Percentiles rank a stretch among this genome's conserved stretches.
Evolutionary conservation across 2,329 filamentous ascomycete genomes (phyloP).

Genomic region (Beauveria varroae): DNA sequence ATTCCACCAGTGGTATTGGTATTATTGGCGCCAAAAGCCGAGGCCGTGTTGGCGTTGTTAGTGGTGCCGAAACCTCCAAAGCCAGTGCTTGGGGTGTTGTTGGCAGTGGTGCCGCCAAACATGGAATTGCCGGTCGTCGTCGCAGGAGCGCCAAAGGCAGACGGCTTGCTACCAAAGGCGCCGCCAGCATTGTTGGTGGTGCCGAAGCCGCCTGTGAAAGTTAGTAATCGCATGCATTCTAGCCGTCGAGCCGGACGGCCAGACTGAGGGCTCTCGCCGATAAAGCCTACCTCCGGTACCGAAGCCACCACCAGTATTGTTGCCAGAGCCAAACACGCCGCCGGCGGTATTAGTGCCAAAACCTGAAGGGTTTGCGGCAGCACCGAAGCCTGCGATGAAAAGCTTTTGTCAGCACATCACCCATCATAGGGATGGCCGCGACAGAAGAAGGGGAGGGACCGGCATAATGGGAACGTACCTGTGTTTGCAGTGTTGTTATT

Average conservation of each 20-base stretch:
- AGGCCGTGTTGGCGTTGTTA: constrained; percentile 24
- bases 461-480: constrained; percentile 39
- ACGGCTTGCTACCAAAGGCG: constrained; percentile 34
- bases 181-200: constrained; percentile 17
- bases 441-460: constrained; percentile 13
- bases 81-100: constrained; percentile 27
- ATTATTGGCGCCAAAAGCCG: constrained; percentile 32
- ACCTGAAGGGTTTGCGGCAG: constrained; percentile 15
- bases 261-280: background rate
- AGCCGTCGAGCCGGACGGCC: background rate
- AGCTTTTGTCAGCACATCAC: constrained; percentile 17
- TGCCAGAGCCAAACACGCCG: constrained; percentile 34
- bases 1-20: constrained; percentile 33
- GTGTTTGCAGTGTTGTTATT: constrained; percentile 31
- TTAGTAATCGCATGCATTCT: constrained; percentile 10
- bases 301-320: constrained; percentile 27
- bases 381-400: constrained; percentile 23
- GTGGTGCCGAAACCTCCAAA: constrained; percentile 35
- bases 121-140: constrained; percentile 32
- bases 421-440: constrained; percentile 13
- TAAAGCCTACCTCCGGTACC: constrained; percentile 26
- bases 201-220: constrained; percentile 29
- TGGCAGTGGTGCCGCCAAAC: constrained; percentile 35
- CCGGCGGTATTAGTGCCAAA: constrained; percentile 10
- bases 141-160: constrained; percentile 44